Base-by-base conservation (phyloP, 345 rosid species). In the Melaleuca alternifolia region DNA sequence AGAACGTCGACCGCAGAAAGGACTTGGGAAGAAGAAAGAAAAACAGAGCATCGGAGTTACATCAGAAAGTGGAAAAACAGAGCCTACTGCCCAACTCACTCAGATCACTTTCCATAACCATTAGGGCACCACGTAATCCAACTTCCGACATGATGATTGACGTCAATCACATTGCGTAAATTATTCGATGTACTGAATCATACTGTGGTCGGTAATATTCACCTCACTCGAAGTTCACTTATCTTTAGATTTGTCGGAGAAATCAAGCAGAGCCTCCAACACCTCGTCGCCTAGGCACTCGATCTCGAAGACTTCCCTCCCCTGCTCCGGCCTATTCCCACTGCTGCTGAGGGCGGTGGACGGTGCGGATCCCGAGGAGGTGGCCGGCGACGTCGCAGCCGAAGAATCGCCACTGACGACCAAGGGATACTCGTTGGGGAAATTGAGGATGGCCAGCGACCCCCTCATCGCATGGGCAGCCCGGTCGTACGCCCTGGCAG, bases 401-500 rank as follows among this genome's bases (percentile, higher is more conserved):
- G 93, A 83, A 15, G 87, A 84, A 84, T 28, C 26, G 12, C 88
- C 85, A 30, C 54, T 52, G 50, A 86, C 85, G 41, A 91, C 87
- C 12, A 46, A 15, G 85, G 91, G 87, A 85, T 94, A 88, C 88
- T 95, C 96, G 5, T 89, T 86, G 0, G 98, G 98, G 89, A 96
- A 96, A 89, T 96, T 96, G 18, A 96, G 95, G 87, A 92, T 75
- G 11, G 99, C 99, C 7, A 89, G 87, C 77, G 90, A 86, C 71
- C 98, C 98, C 86, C 95, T 92, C 89, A 96, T 94, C 44, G 92
- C 59, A 86, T 90, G 93, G 81, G 98, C 98, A 14, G 97, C 95
- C 91, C 86, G 89, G 82, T 96, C 99, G 87, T 96, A 95, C 20
- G 99, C 97, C 86, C 96, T 89, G 3, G 99, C 98, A 0, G 98